Base-by-base conservation (phyloP, 495 filamentous ascomycete species). In the Xylaria longipes region DNA sequence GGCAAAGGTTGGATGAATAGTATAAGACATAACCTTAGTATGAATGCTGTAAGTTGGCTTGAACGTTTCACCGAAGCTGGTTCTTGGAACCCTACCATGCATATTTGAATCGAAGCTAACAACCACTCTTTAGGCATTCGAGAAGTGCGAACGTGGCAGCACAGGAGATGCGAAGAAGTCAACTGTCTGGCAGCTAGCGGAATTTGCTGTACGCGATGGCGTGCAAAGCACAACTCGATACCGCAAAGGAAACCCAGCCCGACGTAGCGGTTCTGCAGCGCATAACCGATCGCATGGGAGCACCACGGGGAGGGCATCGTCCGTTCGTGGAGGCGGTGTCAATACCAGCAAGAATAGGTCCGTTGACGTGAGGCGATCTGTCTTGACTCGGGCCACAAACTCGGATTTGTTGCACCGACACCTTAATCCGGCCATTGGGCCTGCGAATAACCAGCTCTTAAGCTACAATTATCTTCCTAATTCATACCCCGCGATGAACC, bases 1-100 rank as follows among this genome's bases (percentile, higher is more conserved):
- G 85, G 82, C 35, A 93, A 91, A 75, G 97, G 95, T 4, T 98
- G 97, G 96, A 92, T 96, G 81, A 98, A 98, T 81, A 97, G 94
- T 80, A 96, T 99, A 67, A 90, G 96, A 8, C 96, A 99, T 76
- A 99, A 99, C 75, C 83, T 99, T 0, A 97, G 94, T 15, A 99
- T 99, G 96, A 99, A 99, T 76, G 87, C 85, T 50, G 96, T 98
- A 87, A 80, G 93, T 87, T 15, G 48, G 37, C 9, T 11, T 11
- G 5, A 14, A 25, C 15, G 45, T 50, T 43, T 11, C n/a, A 2
- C 3, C 7, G 3, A 33, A 12, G 3, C 0, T 25, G 0, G 17
- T 17, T 27, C 4, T 9, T 31, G 6, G 2, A 29, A 31, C 5
- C 25, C 39, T 3, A 20, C 6, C 5, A 17, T 27, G 11, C 39